These are phyloP conservation scores for Blastocystis sp. DNA, from an alignment of 352 stramenopile species.

Conservation along the genomic window DNA sequence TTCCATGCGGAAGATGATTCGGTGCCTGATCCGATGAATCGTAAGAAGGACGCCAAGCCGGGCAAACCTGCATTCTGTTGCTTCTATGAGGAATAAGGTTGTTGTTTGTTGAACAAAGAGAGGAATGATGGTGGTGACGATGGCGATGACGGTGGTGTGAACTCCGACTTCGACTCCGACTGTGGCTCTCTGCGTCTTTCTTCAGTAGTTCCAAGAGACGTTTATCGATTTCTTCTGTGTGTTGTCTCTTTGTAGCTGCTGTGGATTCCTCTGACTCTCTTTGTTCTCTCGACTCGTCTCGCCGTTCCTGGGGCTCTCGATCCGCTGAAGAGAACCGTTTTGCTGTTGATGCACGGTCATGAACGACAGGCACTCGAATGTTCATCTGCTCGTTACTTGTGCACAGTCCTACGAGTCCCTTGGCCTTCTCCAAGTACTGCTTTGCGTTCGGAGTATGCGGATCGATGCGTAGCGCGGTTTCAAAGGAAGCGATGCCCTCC, in stretches of 20 bases:
- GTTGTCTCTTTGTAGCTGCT: not conserved
- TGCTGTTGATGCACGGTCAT: no score
- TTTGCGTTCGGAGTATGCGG: constrained; percentile 14
- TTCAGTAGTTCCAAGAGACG: not conserved
- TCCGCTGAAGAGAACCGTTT: not conserved
- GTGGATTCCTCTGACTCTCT: not conserved
- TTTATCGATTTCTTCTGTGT: constrained; percentile 19
- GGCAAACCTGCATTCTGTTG: constrained; percentile 49
- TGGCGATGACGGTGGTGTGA: constrained; percentile 2
- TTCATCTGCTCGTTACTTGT: not conserved
- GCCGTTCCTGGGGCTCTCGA: not conserved
- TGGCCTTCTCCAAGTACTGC: constrained; percentile 29
- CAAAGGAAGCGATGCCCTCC: constrained; percentile 18
- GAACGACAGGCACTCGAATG: not conserved
- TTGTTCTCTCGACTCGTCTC: not conserved
- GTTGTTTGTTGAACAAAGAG: constrained; percentile 41
- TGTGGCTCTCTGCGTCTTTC: not conserved
- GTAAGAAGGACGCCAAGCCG: constrained; percentile 60
- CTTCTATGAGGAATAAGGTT: not conserved
- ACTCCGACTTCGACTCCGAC: not conserved
- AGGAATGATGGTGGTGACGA: not conserved
- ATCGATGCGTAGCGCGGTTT: constrained; percentile 26
- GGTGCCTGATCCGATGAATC: constrained; percentile 56
- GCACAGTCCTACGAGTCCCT: not conserved
- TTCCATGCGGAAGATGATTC: constrained; percentile 39